Base-by-base conservation (phyloP, 1,284 basidiomycete species). In the Ustilago tritici region DNA sequence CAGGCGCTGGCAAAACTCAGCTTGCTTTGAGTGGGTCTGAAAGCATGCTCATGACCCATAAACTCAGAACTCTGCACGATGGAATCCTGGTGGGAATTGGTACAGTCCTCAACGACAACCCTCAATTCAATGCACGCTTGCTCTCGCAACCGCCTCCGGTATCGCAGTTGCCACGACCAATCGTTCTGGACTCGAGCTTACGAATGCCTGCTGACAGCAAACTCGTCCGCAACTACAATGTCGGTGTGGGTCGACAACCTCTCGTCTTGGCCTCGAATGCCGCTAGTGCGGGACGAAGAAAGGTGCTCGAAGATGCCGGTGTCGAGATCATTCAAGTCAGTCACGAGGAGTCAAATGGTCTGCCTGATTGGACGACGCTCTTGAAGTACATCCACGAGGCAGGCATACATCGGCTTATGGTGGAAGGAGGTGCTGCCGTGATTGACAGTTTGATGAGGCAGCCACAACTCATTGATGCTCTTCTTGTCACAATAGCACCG, bases 21-120 rank as follows among this genome's bases (percentile, higher is more conserved):
- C 89, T 99, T 40, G 89, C 90, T 19, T 88, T 99, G 59, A 95
- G 93, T 79, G 92, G 95, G 1, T 87, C 89, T 41, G 93, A 97
- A 83, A 95, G 93, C 85, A 93, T 96, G 92, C 82, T 91, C 53
- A 95, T 99, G 93, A 98, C 96, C 14, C 96, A 98, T 86, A 93
- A 92, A 94, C 66, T 88, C 2, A 58, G 87, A 23, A 82, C 92
- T 0, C 90, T 95, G 89, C 95, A 98, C 87, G 93, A 97, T 84
- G 94, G 91, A 10, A 98, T 99, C 72, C 88, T 99, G 35, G 89
- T 99, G 50, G 96, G 96, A 6, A 91, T 96, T 49, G 93, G 93
- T 5, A 98, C 96, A 0, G 91, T 94, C 12, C 87, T 95, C 55
- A 94, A 94, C 79, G 96, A 99, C 82, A 90, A 99, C 86, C 96